phyloP scores from a whole-genome alignment of 768 basidiomycete genomes.

The Mrakia blollopis region DNA sequence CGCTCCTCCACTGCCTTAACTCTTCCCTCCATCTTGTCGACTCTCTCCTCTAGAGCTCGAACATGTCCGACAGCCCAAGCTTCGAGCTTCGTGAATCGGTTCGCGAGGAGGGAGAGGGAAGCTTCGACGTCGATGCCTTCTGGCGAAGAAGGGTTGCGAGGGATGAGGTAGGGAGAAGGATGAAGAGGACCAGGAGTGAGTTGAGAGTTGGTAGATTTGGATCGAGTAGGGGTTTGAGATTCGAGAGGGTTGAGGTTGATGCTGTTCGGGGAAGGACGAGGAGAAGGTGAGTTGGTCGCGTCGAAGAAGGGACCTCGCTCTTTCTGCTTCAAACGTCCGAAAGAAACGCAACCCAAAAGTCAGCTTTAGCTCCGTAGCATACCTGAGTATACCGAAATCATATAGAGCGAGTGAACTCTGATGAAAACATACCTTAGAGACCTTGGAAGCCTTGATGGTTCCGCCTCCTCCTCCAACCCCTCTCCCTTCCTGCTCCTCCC shows the following conservation, averaged over 20 bases:
- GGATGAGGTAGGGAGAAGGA: constrained; percentile 6
- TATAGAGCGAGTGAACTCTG: neutral
- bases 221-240: constrained; percentile 4
- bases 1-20: neutral
- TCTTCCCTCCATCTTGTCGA: neutral
- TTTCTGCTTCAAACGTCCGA: neutral
- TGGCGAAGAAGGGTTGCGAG: neutral
- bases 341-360: neutral
- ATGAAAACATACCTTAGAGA: neutral
- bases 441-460: neutral
- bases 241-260: neutral
- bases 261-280: neutral
- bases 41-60: constrained; percentile 2
- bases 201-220: constrained; percentile 2
- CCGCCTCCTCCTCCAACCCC: neutral
- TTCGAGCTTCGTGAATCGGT: constrained; percentile 14
- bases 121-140: constrained; percentile 6
- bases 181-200: neutral
- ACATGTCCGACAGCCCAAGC: constrained; percentile 16
- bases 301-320: constrained; percentile 15
- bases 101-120: constrained; percentile 18
- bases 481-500: neutral
- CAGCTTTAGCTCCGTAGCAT: neutral
- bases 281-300: constrained; percentile 9
- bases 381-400: neutral